Percentiles rank a stretch among this genome's conserved stretches.
These are phyloP conservation scores for Mortierella sp. DNA, from an alignment of 371 early-diverging fungal species.

Conservation along the genomic window DNA sequence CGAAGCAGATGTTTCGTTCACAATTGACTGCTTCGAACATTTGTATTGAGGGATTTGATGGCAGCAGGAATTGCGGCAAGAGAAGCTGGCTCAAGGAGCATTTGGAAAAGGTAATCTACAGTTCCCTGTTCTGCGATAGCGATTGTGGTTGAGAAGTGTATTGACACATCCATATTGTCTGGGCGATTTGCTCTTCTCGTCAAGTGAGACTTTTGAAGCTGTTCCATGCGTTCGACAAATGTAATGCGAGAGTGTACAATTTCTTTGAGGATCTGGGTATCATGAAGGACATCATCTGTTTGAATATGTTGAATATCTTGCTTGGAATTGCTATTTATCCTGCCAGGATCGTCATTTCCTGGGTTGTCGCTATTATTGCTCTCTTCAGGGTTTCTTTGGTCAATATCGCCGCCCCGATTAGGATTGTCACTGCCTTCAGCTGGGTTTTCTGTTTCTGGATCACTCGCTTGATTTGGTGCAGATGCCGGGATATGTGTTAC, in stretches of 20 bases:
- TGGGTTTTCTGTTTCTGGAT: too few relatives aligned
- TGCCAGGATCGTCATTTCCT: too few relatives aligned
- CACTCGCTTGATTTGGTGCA: too few relatives aligned
- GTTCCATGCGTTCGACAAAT: too few relatives aligned
- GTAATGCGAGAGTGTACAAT: neutral
- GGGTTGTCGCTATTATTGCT: neutral
- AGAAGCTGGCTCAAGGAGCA: conserved; percentile 36
- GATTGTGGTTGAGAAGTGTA: conserved; percentile 19
- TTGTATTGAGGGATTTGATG: conserved; percentile 16
- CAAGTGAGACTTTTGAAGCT: too few relatives aligned
- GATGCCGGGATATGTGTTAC: too few relatives aligned
- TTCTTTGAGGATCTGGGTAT: too few relatives aligned
- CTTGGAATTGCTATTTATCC: too few relatives aligned
- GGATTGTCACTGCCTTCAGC: too few relatives aligned
- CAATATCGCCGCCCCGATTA: too few relatives aligned
- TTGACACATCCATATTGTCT: neutral
- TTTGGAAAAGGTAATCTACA: conserved; percentile 28
- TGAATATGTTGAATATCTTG: neutral
- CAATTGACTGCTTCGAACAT: neutral
- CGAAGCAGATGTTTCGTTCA: neutral
- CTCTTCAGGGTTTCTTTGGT: neutral
- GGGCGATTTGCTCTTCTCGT: neutral
- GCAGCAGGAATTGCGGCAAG: conserved; percentile 19
- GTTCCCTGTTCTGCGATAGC: conserved; percentile 32
- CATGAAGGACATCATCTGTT: too few relatives aligned